Percentiles rank a stretch among this genome's conserved stretches.
Evolutionary conservation across 2,329 filamentous ascomycete species (phyloP).

Genomic region (Tolypocladium album): DNA sequence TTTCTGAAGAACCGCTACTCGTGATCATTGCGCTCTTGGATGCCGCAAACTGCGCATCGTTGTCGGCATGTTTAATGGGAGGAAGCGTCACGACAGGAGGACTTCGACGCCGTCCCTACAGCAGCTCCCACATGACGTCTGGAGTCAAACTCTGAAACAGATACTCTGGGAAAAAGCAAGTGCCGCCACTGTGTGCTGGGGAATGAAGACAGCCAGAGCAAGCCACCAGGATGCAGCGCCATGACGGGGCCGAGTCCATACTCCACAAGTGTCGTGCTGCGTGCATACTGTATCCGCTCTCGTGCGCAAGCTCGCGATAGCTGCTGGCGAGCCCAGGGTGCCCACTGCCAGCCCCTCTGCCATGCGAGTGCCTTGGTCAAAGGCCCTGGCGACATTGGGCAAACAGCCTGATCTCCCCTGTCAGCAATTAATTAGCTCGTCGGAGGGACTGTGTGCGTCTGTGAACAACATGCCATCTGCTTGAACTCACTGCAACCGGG

Average conservation of each 20-base stretch:
- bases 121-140: background rate
- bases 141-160: background rate
- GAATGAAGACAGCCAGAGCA: background rate
- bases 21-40: background rate
- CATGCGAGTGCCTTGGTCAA: background rate
- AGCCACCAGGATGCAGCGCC: background rate
- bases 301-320: background rate
- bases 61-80: background rate
- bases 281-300: background rate
- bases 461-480: background rate
- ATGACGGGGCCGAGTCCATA: conserved; percentile 4
- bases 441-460: background rate
- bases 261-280: background rate
- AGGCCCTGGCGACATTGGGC: background rate
- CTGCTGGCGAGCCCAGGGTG: background rate
- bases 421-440: background rate
- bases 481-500: background rate
- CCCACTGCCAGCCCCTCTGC: background rate
- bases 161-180: background rate
- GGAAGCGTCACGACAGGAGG: background rate
- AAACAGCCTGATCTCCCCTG: background rate
- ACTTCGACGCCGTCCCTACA: background rate
- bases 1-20: background rate
- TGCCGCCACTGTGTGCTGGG: background rate
- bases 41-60: background rate